Evolutionary conservation across 257 asterid genomes (phyloP).

Genomic region (Solanum corneliomulleri): DNA sequence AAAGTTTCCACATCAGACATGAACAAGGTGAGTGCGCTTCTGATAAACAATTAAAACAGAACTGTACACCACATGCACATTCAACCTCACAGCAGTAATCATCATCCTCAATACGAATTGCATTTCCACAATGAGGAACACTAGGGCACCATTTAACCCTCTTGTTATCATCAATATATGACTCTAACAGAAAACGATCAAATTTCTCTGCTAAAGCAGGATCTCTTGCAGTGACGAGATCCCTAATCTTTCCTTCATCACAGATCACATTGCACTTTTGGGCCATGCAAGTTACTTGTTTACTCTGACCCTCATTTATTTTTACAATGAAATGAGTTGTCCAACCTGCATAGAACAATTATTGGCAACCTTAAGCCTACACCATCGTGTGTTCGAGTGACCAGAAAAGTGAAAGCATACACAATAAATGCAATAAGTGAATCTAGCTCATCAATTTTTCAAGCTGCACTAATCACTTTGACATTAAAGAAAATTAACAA

Average conservation of each 20-base stretch:
- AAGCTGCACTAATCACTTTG: background rate
- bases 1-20: constrained; percentile 45
- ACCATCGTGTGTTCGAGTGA: background rate
- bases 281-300: constrained; percentile 47
- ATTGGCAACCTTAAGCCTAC: background rate
- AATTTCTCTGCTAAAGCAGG: constrained; percentile 36
- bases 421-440: background rate
- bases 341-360: constrained; percentile 36
- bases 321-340: constrained; percentile 36
- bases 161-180: constrained; percentile 54
- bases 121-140: constrained; percentile 54
- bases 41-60: constrained; percentile 45
- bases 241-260: constrained; percentile 37
- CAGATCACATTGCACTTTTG: constrained; percentile 44
- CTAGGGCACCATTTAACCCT: constrained; percentile 65
- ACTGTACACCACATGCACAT: constrained; percentile 44
- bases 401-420: background rate
- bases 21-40: constrained; percentile 61
- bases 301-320: constrained; percentile 50
- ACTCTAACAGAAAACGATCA: constrained; percentile 42
- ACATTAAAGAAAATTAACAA: background rate
- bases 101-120: constrained; percentile 31
- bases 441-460: background rate
- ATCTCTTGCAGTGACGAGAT: constrained; percentile 28
- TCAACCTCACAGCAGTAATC: constrained; percentile 39